A percentile compares a stretch with the other conserved stretches of the same genome.
phyloP scores from a whole-genome alignment of 2,329 filamentous ascomycete genomes.

The Aspergillus niger region DNA sequence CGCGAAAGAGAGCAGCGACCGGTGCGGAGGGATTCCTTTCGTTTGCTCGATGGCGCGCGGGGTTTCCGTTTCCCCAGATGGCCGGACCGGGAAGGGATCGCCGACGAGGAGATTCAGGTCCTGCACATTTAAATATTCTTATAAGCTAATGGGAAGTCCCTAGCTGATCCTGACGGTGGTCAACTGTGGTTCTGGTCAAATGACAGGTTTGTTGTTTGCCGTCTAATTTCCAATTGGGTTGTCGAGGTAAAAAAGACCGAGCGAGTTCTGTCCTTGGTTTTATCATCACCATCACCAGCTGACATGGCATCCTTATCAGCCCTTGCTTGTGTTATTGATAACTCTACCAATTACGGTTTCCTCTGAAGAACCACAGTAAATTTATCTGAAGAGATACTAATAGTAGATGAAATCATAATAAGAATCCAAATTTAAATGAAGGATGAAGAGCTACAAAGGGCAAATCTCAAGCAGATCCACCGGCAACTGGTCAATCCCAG shows the following conservation, averaged over 20 bases:
- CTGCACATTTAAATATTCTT: not conserved
- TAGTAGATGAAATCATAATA: not conserved
- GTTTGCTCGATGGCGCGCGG: constrained; percentile 23
- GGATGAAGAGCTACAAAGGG: not conserved
- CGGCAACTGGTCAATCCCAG: not conserved
- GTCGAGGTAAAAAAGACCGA: not conserved
- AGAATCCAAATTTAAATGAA: not conserved
- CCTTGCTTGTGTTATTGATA: not conserved
- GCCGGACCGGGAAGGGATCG: constrained; percentile 3
- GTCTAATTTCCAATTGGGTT: not conserved
- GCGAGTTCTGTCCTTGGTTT: not conserved
- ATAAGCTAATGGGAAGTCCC: not conserved
- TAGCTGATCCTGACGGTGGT: not conserved
- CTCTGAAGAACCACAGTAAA: not conserved
- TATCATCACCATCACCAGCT: not conserved
- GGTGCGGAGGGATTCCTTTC: constrained; percentile 42
- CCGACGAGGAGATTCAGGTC: not conserved
- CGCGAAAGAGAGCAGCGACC: constrained; percentile 19
- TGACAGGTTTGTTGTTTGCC: not conserved
- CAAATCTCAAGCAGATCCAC: not conserved
- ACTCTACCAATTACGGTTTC: no score
- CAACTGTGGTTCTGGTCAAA: not conserved
- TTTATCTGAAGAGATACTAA: not conserved
- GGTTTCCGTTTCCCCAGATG: constrained; percentile 39
- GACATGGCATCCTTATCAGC: not conserved